A percentile compares a stretch with the other conserved stretches of the same genome.
Conservation (phyloP, 176 grass and related monocot genomes). For the Areca catechu region DNA sequence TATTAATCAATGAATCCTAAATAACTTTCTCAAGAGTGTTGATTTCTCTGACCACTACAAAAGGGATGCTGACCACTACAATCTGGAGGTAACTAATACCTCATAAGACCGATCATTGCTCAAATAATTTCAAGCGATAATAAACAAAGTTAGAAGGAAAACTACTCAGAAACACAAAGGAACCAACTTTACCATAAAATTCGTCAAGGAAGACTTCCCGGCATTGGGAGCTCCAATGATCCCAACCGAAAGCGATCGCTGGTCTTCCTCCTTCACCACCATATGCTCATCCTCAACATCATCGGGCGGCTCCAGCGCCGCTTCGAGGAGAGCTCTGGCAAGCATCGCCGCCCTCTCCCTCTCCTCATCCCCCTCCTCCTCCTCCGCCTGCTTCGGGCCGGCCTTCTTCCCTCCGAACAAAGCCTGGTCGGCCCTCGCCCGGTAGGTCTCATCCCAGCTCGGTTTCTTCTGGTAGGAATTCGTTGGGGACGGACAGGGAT, state of each 20-base stretch:
- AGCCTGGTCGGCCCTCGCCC: slow-evolving; percentile 59
- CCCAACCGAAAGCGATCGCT: slow-evolving; percentile 79
- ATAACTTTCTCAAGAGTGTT: too few species aligned
- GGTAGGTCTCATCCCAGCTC: slow-evolving; percentile 55
- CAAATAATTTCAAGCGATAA: not conserved
- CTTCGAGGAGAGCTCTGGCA: slow-evolving; percentile 71
- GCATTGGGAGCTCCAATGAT: slow-evolving; percentile 89
- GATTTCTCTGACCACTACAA: too few species aligned
- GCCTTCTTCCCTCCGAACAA: slow-evolving; percentile 42
- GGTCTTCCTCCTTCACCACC: slow-evolving; percentile 80
- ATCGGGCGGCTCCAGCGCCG: slow-evolving; percentile 56
- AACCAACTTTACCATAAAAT: slow-evolving; percentile 51
- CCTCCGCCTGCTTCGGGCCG: not conserved
- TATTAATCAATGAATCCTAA: too few species aligned
- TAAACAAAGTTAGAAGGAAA: not conserved
- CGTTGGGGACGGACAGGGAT: not conserved
- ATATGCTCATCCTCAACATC: slow-evolving; percentile 37
- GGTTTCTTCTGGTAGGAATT: slow-evolving; percentile 16
- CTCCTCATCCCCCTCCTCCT: slow-evolving; percentile 23
- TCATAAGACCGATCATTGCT: too few species aligned
- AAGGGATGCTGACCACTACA: too few species aligned
- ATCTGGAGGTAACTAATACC: too few species aligned
- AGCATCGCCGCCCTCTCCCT: slow-evolving; percentile 48
- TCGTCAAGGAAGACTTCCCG: slow-evolving; percentile 80
- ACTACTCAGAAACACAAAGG: not conserved